Evolutionary conservation across 495 filamentous ascomycete genomes (phyloP).

Genomic region (Cenococcum geophilum): DNA sequence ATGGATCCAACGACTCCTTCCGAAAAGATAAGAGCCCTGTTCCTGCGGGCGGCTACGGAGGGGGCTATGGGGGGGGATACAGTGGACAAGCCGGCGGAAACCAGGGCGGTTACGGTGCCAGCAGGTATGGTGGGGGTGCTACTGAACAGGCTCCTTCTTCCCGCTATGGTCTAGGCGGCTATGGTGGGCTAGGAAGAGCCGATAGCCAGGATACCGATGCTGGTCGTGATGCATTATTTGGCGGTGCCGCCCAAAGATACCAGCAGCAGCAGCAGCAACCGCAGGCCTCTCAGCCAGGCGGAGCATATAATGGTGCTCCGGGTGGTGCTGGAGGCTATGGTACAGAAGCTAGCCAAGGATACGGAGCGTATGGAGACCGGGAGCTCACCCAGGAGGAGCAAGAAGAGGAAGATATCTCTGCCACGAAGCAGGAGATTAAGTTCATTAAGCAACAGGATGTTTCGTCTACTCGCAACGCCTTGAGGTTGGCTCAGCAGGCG

Average conservation of each 20-base stretch:
- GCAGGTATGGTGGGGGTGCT: background rate
- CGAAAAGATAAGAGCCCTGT: constrained; percentile 37
- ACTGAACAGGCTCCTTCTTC: constrained; percentile 31
- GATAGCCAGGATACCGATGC: constrained; percentile 54
- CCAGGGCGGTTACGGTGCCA: constrained; percentile 5
- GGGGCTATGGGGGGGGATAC: constrained; percentile 17
- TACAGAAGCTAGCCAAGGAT: constrained; percentile 33
- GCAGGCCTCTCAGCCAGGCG: constrained; percentile 34
- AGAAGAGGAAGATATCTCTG: constrained; percentile 54
- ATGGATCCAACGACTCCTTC: constrained; percentile 17
- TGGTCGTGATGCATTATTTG: constrained; percentile 60
- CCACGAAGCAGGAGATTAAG: constrained; percentile 66
- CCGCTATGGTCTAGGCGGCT: constrained; percentile 57
- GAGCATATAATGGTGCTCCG: constrained; percentile 47
- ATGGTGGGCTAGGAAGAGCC: constrained; percentile 59
- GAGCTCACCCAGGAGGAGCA: constrained; percentile 66
- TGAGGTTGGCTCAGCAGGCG: constrained; percentile 59
- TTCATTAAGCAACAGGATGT: constrained; percentile 72
- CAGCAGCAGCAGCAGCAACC: constrained; percentile 33
- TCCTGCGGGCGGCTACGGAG: constrained; percentile 33
- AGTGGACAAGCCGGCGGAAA: constrained; percentile 2
- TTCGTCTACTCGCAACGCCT: constrained; percentile 61
- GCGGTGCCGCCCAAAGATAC: constrained; percentile 47
- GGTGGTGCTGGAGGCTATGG: constrained; percentile 14
- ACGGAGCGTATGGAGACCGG: constrained; percentile 57